phyloP scores from a whole-genome alignment of 1,284 basidiomycete genomes.

The Peniophora sp. region DNA sequence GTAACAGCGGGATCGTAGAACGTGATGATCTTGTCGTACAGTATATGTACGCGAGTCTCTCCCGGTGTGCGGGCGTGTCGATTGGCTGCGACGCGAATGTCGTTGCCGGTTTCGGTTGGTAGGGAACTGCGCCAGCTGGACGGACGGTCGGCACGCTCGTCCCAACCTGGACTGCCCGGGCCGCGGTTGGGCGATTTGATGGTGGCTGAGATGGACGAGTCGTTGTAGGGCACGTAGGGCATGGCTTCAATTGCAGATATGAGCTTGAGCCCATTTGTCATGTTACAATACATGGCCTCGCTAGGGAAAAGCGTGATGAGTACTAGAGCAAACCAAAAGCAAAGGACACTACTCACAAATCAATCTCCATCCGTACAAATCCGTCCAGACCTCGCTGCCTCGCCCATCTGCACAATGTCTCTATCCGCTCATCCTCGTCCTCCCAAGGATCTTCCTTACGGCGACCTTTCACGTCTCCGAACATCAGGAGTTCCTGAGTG shows the following conservation, averaged over 20 bases:
- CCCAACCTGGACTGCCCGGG: background rate
- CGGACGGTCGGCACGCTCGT: background rate
- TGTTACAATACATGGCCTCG: slow-evolving; percentile 45
- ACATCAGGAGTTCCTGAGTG: slow-evolving; percentile 10
- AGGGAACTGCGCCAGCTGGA: slow-evolving; percentile 4
- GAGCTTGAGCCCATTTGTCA: slow-evolving; percentile 30
- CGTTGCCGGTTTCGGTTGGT: slow-evolving; percentile 6
- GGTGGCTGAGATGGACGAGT: background rate
- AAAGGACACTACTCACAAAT: slow-evolving; percentile 33
- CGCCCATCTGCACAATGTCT: slow-evolving; percentile 11
- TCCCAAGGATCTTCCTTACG: background rate
- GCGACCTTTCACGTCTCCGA: slow-evolving; percentile 5
- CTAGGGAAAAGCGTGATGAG: slow-evolving; percentile 17
- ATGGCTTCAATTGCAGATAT: slow-evolving; percentile 19
- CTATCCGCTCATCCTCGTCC: slow-evolving; percentile 8
- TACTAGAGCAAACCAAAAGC: background rate
- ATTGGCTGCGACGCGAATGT: slow-evolving; percentile 24
- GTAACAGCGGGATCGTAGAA: slow-evolving; percentile 33
- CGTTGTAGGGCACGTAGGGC: no score
- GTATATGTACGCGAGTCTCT: slow-evolving; percentile 32
- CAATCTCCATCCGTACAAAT: slow-evolving; percentile 35
- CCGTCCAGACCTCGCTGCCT: slow-evolving; percentile 9
- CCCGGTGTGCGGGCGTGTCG: slow-evolving; percentile 34
- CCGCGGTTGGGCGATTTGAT: background rate
- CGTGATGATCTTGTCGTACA: slow-evolving; percentile 29